Percentiles rank a stretch among this genome's conserved stretches.
phyloP scores from a whole-genome alignment of 2,329 filamentous ascomycete species.

The Colletotrichum navitas region DNA sequence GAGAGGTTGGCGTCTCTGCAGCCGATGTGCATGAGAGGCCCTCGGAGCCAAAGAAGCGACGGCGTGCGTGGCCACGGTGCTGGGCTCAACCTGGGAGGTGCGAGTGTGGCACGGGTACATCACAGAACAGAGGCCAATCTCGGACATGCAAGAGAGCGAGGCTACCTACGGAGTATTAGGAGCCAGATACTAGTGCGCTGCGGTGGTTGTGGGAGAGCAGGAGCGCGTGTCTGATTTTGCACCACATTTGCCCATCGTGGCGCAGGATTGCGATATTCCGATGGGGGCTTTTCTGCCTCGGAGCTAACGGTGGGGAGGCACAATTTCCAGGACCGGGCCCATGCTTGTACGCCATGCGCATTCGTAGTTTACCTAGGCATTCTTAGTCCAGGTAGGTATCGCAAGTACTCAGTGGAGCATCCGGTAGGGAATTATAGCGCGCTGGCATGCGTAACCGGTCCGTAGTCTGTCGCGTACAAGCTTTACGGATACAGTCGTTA shows the following conservation, averaged over 20 bases:
- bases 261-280: conserved; percentile 38
- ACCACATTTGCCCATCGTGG: conserved; percentile 37
- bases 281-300: conserved; percentile 11
- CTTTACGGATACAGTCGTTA: background rate
- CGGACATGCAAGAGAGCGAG: conserved; percentile 30
- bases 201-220: conserved; percentile 3
- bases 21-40: conserved; percentile 30
- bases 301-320: conserved; percentile 21
- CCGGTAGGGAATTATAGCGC: background rate
- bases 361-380: background rate
- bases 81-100: conserved; percentile 20
- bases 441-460: background rate
- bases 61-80: conserved; percentile 5
- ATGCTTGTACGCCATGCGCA: background rate
- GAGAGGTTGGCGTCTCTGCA: conserved; percentile 20
- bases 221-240: conserved; percentile 1
- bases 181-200: background rate
- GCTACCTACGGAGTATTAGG: background rate
- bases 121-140: conserved; percentile 29
- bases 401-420: conserved; percentile 5
- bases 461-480: background rate
- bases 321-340: background rate
- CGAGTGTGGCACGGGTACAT: conserved; percentile 21
- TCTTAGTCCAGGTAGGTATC: background rate
- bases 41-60: conserved; percentile 18